These are phyloP conservation scores for Puccinia triticina DNA, from an alignment of 1,284 basidiomycete species.

Conservation along the genomic window DNA sequence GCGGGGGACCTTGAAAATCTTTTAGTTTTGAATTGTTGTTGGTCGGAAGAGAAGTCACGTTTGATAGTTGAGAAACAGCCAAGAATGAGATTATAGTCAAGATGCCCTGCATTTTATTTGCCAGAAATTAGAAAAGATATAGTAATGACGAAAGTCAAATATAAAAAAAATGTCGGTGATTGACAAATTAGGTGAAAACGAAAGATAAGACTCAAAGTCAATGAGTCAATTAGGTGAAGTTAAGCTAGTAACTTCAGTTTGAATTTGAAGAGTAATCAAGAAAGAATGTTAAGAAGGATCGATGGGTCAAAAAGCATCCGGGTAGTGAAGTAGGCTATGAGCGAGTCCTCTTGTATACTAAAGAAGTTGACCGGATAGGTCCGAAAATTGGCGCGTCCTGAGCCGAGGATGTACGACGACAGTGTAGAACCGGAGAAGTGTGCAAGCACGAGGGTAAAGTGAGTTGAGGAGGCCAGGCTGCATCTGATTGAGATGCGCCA, in stretches of 20 bases:
- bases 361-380: no score
- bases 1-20: not conserved
- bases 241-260: not conserved
- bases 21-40: not conserved
- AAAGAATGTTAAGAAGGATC: not conserved
- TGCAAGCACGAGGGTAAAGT: no score
- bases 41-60: constrained; percentile 8
- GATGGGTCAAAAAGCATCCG: not conserved
- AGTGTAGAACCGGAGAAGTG: no score
- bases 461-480: no score
- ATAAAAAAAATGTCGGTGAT: not conserved
- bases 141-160: not conserved
- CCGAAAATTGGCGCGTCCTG: no score
- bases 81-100: not conserved
- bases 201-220: constrained; percentile 20
- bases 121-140: not conserved
- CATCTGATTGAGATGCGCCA: no score
- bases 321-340: no score
- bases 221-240: not conserved
- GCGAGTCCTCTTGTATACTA: no score
- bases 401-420: no score
- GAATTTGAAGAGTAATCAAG: no score
- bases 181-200: constrained; percentile 5
- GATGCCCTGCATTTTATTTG: constrained; percentile 9
- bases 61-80: not conserved